A percentile compares a stretch with the other conserved stretches of the same genome.
phyloP scores from a whole-genome alignment of 441 rosid genomes.

The Populus trichocarpa region DNA sequence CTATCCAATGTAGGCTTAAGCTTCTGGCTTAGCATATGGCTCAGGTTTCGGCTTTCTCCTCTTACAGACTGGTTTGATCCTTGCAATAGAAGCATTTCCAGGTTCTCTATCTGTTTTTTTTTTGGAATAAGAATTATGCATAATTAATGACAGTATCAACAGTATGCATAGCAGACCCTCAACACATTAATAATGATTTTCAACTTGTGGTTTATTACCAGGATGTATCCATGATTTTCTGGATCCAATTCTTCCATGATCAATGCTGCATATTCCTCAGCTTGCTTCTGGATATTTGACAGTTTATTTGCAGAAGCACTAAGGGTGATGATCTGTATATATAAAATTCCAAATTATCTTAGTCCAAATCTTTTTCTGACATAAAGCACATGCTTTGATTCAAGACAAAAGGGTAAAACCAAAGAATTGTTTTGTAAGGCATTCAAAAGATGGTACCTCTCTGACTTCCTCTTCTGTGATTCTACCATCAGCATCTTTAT shows the following conservation, averaged over 20 bases:
- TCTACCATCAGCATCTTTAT: conserved; percentile 86
- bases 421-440: not conserved
- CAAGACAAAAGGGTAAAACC: not conserved
- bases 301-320: conserved; percentile 94
- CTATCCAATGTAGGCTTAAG: conserved; percentile 59
- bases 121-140: conserved; percentile 23
- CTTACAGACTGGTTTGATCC: conserved; percentile 71
- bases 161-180: not conserved
- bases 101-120: conserved; percentile 64
- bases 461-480: conserved; percentile 82
- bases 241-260: conserved; percentile 98
- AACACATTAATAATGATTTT: not conserved
- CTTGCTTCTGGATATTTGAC: conserved; percentile 73
- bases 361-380: not conserved
- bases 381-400: conserved; percentile 12
- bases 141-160: not conserved
- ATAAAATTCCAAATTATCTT: not conserved
- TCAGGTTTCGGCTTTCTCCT: conserved; percentile 70
- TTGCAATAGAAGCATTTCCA: conserved; percentile 76
- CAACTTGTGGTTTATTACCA: conserved; percentile 42
- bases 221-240: conserved; percentile 73
- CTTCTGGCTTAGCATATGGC: conserved; percentile 88
- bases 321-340: conserved; percentile 63
- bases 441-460: conserved; percentile 43
- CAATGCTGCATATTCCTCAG: conserved; percentile 81